These are phyloP conservation scores for Yarrowia sp. DNA, from an alignment of 805 yeast species.

Conservation along the genomic window DNA sequence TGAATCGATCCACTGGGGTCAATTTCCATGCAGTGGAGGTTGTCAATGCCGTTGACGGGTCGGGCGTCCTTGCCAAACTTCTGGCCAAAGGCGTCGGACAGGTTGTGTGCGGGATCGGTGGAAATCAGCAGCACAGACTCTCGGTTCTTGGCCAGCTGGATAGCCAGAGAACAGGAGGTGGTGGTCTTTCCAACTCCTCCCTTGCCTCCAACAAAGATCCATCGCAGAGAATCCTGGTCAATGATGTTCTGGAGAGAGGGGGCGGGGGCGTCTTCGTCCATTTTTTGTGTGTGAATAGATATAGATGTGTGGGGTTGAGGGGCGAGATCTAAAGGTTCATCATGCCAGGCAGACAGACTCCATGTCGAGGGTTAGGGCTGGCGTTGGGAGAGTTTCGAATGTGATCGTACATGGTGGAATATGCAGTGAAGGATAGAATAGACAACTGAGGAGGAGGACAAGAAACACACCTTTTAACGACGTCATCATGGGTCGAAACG, in stretches of 20 bases:
- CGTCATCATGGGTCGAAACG: too few species aligned
- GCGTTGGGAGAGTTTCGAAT: constrained; percentile 5
- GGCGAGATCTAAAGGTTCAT: constrained; percentile 7
- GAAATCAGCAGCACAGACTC: constrained; percentile 89
- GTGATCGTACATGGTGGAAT: constrained; percentile 33
- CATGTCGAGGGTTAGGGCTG: constrained; percentile 21
- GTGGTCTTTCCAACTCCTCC: constrained; percentile 99
- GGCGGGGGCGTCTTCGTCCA: constrained; percentile 46
- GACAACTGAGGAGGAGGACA: too few species aligned
- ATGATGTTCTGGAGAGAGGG: constrained; percentile 54
- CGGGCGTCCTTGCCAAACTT: constrained; percentile 97
- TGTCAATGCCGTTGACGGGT: constrained; percentile 84
- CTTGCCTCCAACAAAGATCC: constrained; percentile 99
- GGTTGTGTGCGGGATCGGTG: constrained; percentile 98
- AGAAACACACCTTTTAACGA: too few species aligned
- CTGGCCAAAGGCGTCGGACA: constrained; percentile 98
- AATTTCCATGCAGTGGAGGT: constrained; percentile 96
- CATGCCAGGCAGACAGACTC: neutral
- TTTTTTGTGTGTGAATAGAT: neutral
- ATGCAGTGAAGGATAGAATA: too few species aligned
- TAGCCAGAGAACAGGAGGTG: constrained; percentile 92
- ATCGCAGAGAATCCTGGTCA: constrained; percentile 66
- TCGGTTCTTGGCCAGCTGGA: constrained; percentile 85
- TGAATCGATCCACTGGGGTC: constrained; percentile 94
- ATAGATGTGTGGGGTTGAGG: neutral